Percentiles rank a stretch among this genome's conserved stretches.
phyloP scores from a whole-genome alignment of 2,329 filamentous ascomycete genomes.

The Arthrobotrys sinensis region DNA sequence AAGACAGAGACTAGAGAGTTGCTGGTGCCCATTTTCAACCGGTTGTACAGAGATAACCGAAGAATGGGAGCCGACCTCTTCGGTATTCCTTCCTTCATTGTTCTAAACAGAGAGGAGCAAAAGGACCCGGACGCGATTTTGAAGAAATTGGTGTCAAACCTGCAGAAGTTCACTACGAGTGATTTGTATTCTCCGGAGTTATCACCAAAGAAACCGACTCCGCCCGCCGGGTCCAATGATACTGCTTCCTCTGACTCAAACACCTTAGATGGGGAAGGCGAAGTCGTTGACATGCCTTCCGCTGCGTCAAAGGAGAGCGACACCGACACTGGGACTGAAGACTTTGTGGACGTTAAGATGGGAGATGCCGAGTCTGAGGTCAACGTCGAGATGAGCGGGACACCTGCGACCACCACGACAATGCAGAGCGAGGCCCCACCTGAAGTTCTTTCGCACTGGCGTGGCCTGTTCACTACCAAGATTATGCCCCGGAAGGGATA shows the following conservation, averaged over 20 bases:
- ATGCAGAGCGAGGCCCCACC: slow-evolving; percentile 65
- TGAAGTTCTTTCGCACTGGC: slow-evolving; percentile 56
- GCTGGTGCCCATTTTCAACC: slow-evolving; percentile 71
- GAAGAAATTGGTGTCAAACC: slow-evolving; percentile 62
- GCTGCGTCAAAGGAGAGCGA: slow-evolving; percentile 62
- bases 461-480: slow-evolving; percentile 81
- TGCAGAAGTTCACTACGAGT: slow-evolving; percentile 63
- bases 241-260: slow-evolving; percentile 34
- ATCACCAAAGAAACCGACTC: slow-evolving; percentile 45
- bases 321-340: slow-evolving; percentile 82
- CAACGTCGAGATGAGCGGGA: slow-evolving; percentile 56
- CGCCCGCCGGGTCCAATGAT: slow-evolving; percentile 32
- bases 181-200: slow-evolving; percentile 62
- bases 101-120: slow-evolving; percentile 63
- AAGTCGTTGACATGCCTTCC: slow-evolving; percentile 62
- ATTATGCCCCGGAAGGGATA: slow-evolving; percentile 74
- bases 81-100: slow-evolving; percentile 64
- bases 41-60: slow-evolving; percentile 64
- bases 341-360: slow-evolving; percentile 91
- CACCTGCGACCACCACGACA: slow-evolving; percentile 39
- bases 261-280: slow-evolving; percentile 61
- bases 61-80: slow-evolving; percentile 61
- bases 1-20: slow-evolving; percentile 69
- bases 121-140: slow-evolving; percentile 63
- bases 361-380: slow-evolving; percentile 72